phyloP scores from a whole-genome alignment of 192 early-diverging fungal species.

The Coemansia sp. region DNA sequence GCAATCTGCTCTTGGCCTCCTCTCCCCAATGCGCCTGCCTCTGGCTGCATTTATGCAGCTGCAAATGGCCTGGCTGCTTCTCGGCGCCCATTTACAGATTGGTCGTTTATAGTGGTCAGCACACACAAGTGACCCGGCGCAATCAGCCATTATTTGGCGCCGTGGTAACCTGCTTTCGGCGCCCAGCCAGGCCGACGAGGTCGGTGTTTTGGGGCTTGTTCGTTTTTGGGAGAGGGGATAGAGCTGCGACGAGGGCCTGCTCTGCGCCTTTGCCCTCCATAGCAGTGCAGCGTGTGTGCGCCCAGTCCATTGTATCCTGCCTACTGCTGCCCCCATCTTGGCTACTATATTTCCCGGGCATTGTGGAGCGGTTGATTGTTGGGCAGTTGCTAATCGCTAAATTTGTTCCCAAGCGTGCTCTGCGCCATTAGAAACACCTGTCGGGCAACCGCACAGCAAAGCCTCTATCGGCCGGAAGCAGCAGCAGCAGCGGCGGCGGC shows the following conservation, averaged over 20 bases:
- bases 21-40: not conserved
- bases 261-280: not conserved
- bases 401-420: not conserved
- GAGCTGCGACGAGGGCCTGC: not conserved
- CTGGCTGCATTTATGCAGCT: not conserved
- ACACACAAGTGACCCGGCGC: not conserved
- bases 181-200: too few species aligned
- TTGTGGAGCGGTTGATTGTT: slow-evolving; percentile 3
- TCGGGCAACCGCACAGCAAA: slow-evolving; percentile 7
- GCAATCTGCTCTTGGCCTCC: not conserved
- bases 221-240: not conserved
- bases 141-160: slow-evolving; percentile 1
- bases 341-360: slow-evolving; percentile 4
- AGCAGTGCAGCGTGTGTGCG: not conserved
- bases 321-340: not conserved
- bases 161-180: too few species aligned
- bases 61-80: not conserved
- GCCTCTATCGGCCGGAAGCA: not conserved
- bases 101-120: not conserved
- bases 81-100: not conserved
- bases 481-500: not conserved
- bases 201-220: not conserved
- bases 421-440: slow-evolving; percentile 6
- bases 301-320: not conserved
- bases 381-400: slow-evolving; percentile 1